These are phyloP conservation scores for Fusarium sp. DNA, from an alignment of 2,329 filamentous ascomycete genomes.

Conservation along the genomic window DNA sequence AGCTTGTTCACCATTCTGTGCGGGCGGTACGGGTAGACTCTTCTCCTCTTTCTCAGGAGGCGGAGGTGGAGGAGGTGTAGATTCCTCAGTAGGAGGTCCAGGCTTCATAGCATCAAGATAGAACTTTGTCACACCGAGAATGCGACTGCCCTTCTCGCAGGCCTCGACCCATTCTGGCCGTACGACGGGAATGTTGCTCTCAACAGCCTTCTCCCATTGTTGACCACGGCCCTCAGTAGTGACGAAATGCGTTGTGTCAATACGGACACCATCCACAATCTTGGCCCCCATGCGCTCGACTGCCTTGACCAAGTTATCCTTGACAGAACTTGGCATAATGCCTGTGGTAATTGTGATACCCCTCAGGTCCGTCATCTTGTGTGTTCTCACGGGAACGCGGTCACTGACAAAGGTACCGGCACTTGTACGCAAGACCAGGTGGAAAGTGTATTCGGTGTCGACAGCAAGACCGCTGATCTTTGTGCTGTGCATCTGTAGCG, in stretches of 20 bases:
- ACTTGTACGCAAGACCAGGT: conserved; percentile 89
- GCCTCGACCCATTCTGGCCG: conserved; percentile 97
- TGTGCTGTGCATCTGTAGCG: conserved; percentile 88
- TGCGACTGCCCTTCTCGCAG: conserved; percentile 92
- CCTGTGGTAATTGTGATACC: conserved; percentile 96
- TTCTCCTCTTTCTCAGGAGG: conserved; percentile 54
- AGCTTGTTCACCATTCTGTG: conserved; percentile 42
- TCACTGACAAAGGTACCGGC: conserved; percentile 90
- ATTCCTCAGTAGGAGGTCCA: conserved; percentile 57
- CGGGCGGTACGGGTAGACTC: conserved; percentile 48
- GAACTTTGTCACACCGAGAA: conserved; percentile 94
- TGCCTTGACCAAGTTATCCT: conserved; percentile 79
- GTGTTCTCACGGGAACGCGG: conserved; percentile 86
- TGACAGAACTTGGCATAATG: conserved; percentile 79
- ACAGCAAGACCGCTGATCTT: conserved; percentile 98
- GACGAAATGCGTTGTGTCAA: conserved; percentile 98
- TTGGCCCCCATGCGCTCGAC: conserved; percentile 93
- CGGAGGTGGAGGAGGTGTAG: conserved; percentile 46
- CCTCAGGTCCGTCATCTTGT: conserved; percentile 98
- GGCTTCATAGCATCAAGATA: conserved; percentile 84
- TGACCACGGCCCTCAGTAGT: conserved; percentile 92
- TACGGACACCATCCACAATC: conserved; percentile 88
- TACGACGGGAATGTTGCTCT: conserved; percentile 98
- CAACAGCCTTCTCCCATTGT: conserved; percentile 94
- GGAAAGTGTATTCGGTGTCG: conserved; percentile 95